Evolutionary conservation across 148 eudicot species (phyloP), one percentile per base, ranked within the genome.

Genomic region (Vaccinium vitisidaea): DNA sequence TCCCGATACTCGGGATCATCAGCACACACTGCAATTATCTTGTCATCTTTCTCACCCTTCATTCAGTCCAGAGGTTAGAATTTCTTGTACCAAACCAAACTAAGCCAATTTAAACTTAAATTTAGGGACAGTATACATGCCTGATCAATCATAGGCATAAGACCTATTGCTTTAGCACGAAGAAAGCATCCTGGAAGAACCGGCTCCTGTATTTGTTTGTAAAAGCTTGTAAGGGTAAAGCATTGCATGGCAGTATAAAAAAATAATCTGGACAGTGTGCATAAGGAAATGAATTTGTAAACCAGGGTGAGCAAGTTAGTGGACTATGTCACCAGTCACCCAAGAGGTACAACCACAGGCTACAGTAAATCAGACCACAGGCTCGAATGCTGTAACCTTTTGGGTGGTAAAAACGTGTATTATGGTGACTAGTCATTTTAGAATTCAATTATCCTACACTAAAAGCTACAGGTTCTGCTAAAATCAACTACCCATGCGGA

Each of bases 111-210:
- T 27, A 69, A 12, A 27, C 16, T 30, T 4, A 69, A 27, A 69
- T 13, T 30, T 69, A 30, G 74, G 74, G 43, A 69, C 74, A n/a
- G 71, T 7, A 78, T 61, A 79, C 19, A 18, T 80, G 92, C 95
- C 95, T 92, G 94, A 86, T 94, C 95, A 86, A 94, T 94, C 98
- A 94, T 94, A 73, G 98, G 95, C 95, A 94, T 94, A 75, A 94
- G 86, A 83, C 98, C 98, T 49, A 94, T 94, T 65, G 98, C 98
- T 85, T 91, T 91, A 30, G 95, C 98, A 21, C 98, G 91, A 88
- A 94, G 89, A 91, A 93, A 94, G 86, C 95, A 92, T 48, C 98
- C 98, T 58, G 98, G 94, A 84, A 94, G 87, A 83, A 94, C 95
- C 23, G 95, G 98, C 81, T 94, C 95, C 98, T 94, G 88, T 46